Evolutionary conservation across 2,329 filamentous ascomycete genomes (phyloP), one percentile per base, ranked within the genome.

Genomic region (Trichoderma koningiopsis): DNA sequence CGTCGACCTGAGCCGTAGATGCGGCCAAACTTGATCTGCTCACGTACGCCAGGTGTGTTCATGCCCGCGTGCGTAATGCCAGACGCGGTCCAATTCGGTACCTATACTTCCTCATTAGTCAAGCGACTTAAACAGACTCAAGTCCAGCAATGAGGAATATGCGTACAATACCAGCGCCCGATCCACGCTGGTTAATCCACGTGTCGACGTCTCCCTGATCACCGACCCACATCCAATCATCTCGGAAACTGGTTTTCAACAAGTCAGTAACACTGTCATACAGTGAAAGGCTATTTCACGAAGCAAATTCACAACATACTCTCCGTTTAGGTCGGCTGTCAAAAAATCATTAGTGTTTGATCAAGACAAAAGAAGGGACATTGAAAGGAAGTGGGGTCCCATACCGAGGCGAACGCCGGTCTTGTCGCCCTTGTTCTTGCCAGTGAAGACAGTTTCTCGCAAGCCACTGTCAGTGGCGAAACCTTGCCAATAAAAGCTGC

Each of bases 1-100:
- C 19, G 56, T 58, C 56, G 56, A 37, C 56, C 56, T 37, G 56
- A 58, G 56, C 56, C 56, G 56, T 58, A 58, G 56, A 58, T 58
- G 13, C 56, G 56, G 56, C 56, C 56, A 11, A 58, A 58, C n/a
- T 58, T 58, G 56, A 58, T 58, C 31, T 58, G 31, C 31, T 24
- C 56, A n/a, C 56, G 19, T 58, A 58, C 56, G 56, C 31, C 56
- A 37, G 56, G 56, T 22, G 56, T 58, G 56, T 37, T 22, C 56
- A 58, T 58, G 33, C 56, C 56, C 10, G 13, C 16, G 37, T 58
- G 56, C 33, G 56, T 58, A n/a, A 58, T 58, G 22, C 56, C 56
- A 27, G 56, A 58, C 10, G 56, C 56, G 56, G 56, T 37, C 56
- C 56, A 58, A n/a, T 24, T 14, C 10, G 56, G 56, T 31, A 58